A percentile compares a stretch with the other conserved stretches of the same genome.
Evolutionary conservation across 2,329 filamentous ascomycete species (phyloP).

Genomic region (Botrytis sinoallii): DNA sequence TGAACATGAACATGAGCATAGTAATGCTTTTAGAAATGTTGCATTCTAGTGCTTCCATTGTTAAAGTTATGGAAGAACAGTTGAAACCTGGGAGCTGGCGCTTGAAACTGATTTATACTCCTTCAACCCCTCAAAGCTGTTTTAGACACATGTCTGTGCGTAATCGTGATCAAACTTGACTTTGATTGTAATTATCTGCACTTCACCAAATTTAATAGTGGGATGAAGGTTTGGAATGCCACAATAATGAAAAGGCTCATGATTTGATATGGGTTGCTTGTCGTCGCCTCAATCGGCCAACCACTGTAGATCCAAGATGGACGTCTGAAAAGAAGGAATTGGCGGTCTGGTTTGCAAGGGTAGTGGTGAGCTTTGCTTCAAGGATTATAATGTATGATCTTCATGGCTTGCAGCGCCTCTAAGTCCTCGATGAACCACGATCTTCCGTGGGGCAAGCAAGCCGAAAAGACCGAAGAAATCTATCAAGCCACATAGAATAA

Average conservation of each 20-base stretch:
- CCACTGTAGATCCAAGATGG: conserved; percentile 19
- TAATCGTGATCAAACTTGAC: conserved; percentile 27
- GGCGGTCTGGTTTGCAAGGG: conserved; percentile 37
- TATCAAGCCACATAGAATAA: conserved; percentile 27
- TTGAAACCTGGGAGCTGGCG: conserved; percentile 36
- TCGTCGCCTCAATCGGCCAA: background rate
- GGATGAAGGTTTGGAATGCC: background rate
- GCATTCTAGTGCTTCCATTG: conserved; percentile 25
- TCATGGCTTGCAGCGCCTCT: conserved; percentile 37
- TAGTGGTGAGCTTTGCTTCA: conserved; percentile 17
- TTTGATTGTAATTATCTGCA: conserved; percentile 22
- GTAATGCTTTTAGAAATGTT: conserved; percentile 26
- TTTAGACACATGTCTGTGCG: conserved; percentile 38
- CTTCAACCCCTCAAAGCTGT: conserved; percentile 34
- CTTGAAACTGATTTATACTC: conserved; percentile 38
- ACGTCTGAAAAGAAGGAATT: conserved; percentile 32
- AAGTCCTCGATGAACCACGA: conserved; percentile 37
- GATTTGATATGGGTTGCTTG: conserved; percentile 9
- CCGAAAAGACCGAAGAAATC: conserved; percentile 16
- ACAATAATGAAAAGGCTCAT: background rate
- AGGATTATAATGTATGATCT: conserved; percentile 31
- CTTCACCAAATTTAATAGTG: background rate
- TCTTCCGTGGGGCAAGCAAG: conserved; percentile 33
- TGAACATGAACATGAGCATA: conserved; percentile 35
- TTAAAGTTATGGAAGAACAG: conserved; percentile 27